Conservation (phyloP, 306 rosid genomes). For the Dryas alaskensis region DNA sequence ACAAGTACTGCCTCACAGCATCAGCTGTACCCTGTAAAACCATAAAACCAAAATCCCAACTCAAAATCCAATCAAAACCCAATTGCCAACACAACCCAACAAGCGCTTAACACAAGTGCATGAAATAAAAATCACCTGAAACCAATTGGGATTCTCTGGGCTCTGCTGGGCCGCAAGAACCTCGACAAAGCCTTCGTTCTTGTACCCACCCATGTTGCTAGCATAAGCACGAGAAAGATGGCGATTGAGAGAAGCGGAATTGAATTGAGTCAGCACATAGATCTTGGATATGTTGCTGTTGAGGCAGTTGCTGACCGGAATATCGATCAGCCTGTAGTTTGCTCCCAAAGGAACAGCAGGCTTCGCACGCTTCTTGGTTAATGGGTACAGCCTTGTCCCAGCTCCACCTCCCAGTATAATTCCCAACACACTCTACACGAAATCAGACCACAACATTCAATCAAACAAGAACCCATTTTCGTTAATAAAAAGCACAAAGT, state of each 20-base stretch:
- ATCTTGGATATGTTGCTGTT: conserved; percentile 93
- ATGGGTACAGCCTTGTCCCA: conserved; percentile 89
- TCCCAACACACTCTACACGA: conserved; percentile 85
- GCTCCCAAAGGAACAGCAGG: conserved; percentile 99
- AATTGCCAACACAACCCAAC: background rate
- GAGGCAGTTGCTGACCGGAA: conserved; percentile 94
- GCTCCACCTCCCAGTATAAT: conserved; percentile 97
- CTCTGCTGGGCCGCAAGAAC: conserved; percentile 99
- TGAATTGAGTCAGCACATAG: conserved; percentile 96
- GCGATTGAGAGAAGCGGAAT: conserved; percentile 95
- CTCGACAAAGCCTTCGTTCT: conserved; percentile 94
- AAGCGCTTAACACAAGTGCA: background rate
- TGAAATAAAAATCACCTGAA: conserved; percentile 58
- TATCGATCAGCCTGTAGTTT: conserved; percentile 91
- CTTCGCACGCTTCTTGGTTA: conserved; percentile 96
- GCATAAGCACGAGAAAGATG: conserved; percentile 96
- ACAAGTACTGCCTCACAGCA: conserved; percentile 92
- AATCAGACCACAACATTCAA: conserved; percentile 4
- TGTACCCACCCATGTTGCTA: conserved; percentile 93
- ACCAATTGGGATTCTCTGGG: conserved; percentile 99
- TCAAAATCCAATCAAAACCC: background rate
- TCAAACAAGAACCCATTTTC: conserved; percentile 1
- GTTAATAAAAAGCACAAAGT: background rate
- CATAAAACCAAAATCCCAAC: conserved; percentile 4
- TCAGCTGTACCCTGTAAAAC: conserved; percentile 83